Conservation (phyloP, 2,329 filamentous ascomycete species). For the Arthrobotrys musiformis region DNA sequence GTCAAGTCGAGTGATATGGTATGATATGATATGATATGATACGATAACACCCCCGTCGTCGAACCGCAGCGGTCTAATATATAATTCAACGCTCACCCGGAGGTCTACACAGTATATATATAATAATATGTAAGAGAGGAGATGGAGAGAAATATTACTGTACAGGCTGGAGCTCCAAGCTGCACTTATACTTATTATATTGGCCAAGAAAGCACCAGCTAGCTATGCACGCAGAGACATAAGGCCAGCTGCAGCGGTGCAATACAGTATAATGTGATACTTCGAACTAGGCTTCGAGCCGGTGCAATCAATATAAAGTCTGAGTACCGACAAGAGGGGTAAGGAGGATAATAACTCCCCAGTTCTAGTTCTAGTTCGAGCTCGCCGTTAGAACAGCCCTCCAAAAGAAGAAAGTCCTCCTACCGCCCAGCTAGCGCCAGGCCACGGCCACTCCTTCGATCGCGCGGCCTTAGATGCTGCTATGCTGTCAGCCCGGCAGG, state of each 20-base stretch:
- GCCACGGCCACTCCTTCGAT: background rate
- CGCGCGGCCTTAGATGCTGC: background rate
- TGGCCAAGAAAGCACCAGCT: too few species aligned
- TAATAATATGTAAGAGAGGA: background rate
- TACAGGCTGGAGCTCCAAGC: background rate
- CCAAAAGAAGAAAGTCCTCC: constrained; percentile 21
- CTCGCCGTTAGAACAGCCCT: background rate
- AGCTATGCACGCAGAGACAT: too few species aligned
- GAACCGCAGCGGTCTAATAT: constrained; percentile 23
- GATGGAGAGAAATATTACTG: background rate
- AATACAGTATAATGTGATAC: too few species aligned
- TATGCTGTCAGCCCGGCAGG: background rate
- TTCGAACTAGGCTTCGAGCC: too few species aligned
- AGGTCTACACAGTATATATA: too few species aligned
- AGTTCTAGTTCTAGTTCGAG: background rate
- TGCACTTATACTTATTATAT: background rate
- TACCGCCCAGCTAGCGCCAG: background rate
- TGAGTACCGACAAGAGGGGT: background rate
- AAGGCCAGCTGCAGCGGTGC: too few species aligned
- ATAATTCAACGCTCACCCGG: too few species aligned
- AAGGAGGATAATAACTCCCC: background rate
- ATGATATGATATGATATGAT: too few species aligned
- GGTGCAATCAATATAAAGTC: too few species aligned
- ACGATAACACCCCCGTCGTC: constrained; percentile 22
- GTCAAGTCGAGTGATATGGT: too few species aligned